Percentiles rank a stretch among this genome's conserved stretches.
These are phyloP conservation scores for Phytopythium sindhum DNA, from an alignment of 352 stramenopile species.

Conservation along the genomic window DNA sequence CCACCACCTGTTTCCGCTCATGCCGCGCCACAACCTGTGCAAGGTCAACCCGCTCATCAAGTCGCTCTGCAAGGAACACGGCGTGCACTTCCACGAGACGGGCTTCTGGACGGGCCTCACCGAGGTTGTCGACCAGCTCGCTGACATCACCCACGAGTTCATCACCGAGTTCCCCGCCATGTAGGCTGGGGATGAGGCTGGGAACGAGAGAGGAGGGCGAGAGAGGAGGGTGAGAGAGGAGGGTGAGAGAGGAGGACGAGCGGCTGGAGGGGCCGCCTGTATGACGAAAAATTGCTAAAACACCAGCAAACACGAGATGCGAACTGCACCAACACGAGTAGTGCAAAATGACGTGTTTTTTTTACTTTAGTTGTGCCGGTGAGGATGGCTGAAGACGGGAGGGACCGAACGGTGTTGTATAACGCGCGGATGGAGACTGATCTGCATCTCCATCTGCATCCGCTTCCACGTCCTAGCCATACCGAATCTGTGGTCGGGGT, in stretches of 20 bases:
- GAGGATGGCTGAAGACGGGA: not conserved
- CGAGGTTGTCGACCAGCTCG: conserved; percentile 94
- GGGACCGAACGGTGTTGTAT: not conserved
- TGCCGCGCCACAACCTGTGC: conserved; percentile 95
- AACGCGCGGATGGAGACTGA: not conserved
- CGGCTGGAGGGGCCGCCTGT: not conserved
- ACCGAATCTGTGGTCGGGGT: conserved; percentile 47
- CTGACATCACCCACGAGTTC: conserved; percentile 93
- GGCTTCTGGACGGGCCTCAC: conserved; percentile 91
- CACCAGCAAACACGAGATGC: not conserved
- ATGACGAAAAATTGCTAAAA: not conserved
- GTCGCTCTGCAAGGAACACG: conserved; percentile 96
- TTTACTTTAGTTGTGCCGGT: no score
- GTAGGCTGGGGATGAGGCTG: conserved; percentile 61
- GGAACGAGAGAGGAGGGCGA: not conserved
- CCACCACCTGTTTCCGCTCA: conserved; percentile 97
- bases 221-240: not conserved
- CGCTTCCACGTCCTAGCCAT: conserved; percentile 4
- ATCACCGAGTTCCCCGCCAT: conserved; percentile 97
- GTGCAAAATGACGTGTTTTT: not conserved
- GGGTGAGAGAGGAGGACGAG: not conserved
- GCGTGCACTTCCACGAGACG: conserved; percentile 95
- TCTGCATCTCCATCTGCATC: not conserved
- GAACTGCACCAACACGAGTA: no score
- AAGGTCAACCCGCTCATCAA: conserved; percentile 94